Base-by-base conservation (phyloP, 2,329 filamentous ascomycete genomes). In the Tricladium varicosporioides region DNA sequence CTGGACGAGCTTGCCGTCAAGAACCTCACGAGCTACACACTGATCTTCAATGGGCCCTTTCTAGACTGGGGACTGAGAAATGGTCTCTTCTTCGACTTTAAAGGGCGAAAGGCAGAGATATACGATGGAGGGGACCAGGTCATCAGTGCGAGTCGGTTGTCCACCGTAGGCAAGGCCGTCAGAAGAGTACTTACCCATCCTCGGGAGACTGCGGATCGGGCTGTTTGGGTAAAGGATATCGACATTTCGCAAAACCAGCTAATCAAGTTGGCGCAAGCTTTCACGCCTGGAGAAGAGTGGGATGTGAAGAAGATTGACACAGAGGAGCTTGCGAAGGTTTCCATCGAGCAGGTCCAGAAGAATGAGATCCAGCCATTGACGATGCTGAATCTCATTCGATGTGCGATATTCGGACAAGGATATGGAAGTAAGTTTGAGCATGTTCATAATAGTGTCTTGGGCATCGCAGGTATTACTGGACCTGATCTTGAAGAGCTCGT, bases 31-130 rank as follows among this genome's bases (percentile, higher is more conserved):
- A 73, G 77, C 31, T 87, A 85, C 74, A 84, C 80, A 0, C 70
- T 74, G 9, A 68, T 87, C 1, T 64, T 53, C 51, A 81, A 74
- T 52, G 80, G 80, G 0, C 70, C 74, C 0, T 86, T 87, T 69
- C 77, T 87, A 58, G 84, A 87, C 67, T 85, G 78, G 80, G 75
- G 73, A 2, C 40, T 77, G 13, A 42, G 64, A 61, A 67, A 46
- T 1, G 71, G 71, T 5, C 77, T 84, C 59, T 58, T 81, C 13
- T 54, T 82, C 4, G 72, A 82, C 57, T 61, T 75, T 3, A 73
- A 75, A 19, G 68, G 72, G 2, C 70, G 73, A 2, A 74, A 72
- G 45, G 71, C 74, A 1, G 73, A 67, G 0, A 62, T 85, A 0
- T 76, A 73, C 52, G 79, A 85, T 59, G 78, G 76, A 1, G 83